phyloP scores from a whole-genome alignment of 129 eudicot species.

The Silybum marianum region DNA sequence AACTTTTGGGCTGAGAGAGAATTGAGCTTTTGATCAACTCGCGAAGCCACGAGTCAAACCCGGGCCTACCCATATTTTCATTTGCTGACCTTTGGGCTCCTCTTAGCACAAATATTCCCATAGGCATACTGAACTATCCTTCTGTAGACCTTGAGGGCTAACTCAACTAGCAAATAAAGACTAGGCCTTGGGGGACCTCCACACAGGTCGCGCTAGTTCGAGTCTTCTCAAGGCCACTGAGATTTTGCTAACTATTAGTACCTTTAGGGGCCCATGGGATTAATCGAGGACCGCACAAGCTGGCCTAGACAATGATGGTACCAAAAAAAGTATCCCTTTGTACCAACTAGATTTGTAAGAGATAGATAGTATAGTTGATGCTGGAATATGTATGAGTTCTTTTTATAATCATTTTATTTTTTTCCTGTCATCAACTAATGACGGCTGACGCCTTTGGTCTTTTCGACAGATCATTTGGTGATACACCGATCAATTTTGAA shows the following conservation, averaged over 20 bases:
- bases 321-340: background rate
- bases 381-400: background rate
- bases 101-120: background rate
- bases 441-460: background rate
- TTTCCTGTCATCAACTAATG: background rate
- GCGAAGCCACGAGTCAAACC: background rate
- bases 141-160: too few species aligned
- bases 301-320: too few species aligned
- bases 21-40: background rate
- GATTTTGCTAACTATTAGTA: background rate
- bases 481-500: slow-evolving; percentile 69
- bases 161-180: background rate
- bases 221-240: background rate
- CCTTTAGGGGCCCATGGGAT: background rate
- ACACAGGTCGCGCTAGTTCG: too few species aligned
- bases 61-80: background rate
- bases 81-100: background rate
- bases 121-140: background rate
- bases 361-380: background rate
- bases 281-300: too few species aligned
- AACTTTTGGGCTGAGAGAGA: background rate
- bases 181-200: background rate
- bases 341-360: background rate
- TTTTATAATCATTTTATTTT: background rate
- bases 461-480: slow-evolving; percentile 73